Base-by-base conservation (phyloP, 2,329 filamentous ascomycete genomes). In the Waltergamsia citrina region DNA sequence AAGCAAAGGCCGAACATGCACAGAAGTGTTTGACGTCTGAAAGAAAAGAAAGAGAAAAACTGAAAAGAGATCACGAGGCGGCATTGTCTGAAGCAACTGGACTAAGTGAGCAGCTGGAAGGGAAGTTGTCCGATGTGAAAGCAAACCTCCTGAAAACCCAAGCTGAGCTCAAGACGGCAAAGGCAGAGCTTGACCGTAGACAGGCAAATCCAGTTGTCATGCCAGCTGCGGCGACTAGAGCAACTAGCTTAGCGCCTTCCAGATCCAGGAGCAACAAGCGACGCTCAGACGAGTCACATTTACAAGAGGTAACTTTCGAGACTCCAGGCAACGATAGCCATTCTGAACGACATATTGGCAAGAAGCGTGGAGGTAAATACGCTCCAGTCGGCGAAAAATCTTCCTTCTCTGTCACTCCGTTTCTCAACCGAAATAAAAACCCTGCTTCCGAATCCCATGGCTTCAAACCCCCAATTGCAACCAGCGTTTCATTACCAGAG, bases 401-500 rank as follows among this genome's bases (percentile, higher is more conserved):
- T 1, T 79, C 73, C 3, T 95, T 96, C 56, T 94, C 87, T 4
- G 86, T 95, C 42, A 96, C 90, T 1, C 90, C 90, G 0, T 95
- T 94, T 63, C 67, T 96, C 40, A 94, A 88, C 55, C 77, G 81
- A 33, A 80, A 75, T 18, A 77, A 70, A 55, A 65, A 66, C 42
- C n/a, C n/a, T n/a, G n/a, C n/a, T n/a, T n/a, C n/a, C n/a, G n/a
- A n/a, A n/a, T n/a, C n/a, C n/a, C n/a, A n/a, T n/a, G n/a, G n/a
- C n/a, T n/a, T n/a, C n/a, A n/a, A n/a, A n/a, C n/a, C n/a, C n/a
- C n/a, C n/a, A n/a, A n/a, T n/a, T n/a, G n/a, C n/a, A n/a, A n/a
- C n/a, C n/a, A n/a, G n/a, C n/a, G n/a, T n/a, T n/a, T n/a, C 33
- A n/a, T n/a, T 18, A 31, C 17, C 29, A 17, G n/a, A n/a, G 20